Evolutionary conservation across 345 rosid species (phyloP).

Genomic region (Brassica incana): DNA sequence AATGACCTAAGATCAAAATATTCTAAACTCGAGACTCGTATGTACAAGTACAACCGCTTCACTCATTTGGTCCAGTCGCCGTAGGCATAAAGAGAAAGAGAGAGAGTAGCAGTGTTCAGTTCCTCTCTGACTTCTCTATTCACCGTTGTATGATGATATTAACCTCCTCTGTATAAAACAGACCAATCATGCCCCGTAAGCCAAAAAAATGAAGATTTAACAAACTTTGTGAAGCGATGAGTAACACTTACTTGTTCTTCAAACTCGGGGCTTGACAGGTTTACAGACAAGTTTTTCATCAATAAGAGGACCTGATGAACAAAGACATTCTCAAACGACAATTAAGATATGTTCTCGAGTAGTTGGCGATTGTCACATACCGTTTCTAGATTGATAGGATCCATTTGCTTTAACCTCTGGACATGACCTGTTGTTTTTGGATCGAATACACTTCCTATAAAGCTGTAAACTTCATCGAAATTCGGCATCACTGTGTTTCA

Average conservation of each 20-base stretch:
- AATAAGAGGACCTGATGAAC: slow-evolving; percentile 57
- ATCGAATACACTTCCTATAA: slow-evolving; percentile 87
- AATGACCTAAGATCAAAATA: neutral
- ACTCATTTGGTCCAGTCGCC: neutral
- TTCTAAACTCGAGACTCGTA: slow-evolving; percentile 13
- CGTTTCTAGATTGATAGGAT: slow-evolving; percentile 76
- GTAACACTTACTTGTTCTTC: slow-evolving; percentile 66
- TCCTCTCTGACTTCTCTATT: slow-evolving; percentile 2
- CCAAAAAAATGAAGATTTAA: neutral
- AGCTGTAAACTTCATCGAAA: slow-evolving; percentile 87
- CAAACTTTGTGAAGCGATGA: neutral
- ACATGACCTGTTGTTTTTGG: slow-evolving; percentile 62
- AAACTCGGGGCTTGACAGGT: slow-evolving; percentile 73
- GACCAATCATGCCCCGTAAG: neutral
- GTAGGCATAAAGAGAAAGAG: neutral
- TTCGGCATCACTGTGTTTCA: slow-evolving; percentile 74
- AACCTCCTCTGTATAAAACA: slow-evolving; percentile 21
- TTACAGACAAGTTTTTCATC: slow-evolving; percentile 80
- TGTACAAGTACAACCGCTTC: slow-evolving; percentile 14
- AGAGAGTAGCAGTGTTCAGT: neutral
- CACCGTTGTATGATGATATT: slow-evolving; percentile 1
- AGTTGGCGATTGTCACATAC: slow-evolving; percentile 42
- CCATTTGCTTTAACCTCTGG: slow-evolving; percentile 80
- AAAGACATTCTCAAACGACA: neutral
- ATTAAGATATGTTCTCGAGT: neutral